phyloP scores from a whole-genome alignment of 768 basidiomycete genomes.

The Lepiota venenata region DNA sequence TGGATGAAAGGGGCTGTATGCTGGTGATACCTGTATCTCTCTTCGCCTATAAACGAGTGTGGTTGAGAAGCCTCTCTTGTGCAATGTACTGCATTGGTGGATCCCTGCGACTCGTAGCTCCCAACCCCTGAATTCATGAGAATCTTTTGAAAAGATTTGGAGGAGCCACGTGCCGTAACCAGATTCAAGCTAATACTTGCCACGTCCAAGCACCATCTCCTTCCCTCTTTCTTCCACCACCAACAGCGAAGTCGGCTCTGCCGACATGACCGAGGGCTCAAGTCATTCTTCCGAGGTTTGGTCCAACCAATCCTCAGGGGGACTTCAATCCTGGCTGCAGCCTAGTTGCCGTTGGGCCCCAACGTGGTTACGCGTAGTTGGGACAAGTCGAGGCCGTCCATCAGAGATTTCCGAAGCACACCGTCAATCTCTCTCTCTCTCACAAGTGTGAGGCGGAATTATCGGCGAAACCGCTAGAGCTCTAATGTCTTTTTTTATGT shows the following conservation, averaged over 20 bases:
- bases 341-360: too few relatives aligned
- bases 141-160: constrained; percentile 4
- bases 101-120: constrained; percentile 1
- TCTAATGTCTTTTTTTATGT: not conserved
- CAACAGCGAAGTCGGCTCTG: not conserved
- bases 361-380: not conserved
- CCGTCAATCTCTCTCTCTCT: too few relatives aligned
- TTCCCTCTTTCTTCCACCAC: constrained; percentile 9
- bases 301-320: not conserved
- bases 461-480: constrained; percentile 7
- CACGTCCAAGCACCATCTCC: constrained; percentile 6
- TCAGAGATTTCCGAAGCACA: not conserved
- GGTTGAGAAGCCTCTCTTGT: not conserved
- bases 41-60: not conserved
- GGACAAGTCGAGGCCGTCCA: not conserved
- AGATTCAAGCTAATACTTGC: not conserved
- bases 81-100: not conserved
- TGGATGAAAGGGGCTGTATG: constrained; percentile 72
- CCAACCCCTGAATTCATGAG: constrained; percentile 21
- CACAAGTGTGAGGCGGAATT: not conserved
- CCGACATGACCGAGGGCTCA: not conserved
- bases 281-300: constrained; percentile 9
- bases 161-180: constrained; percentile 14
- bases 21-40: constrained; percentile 38
- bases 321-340: too few relatives aligned